Evolutionary conservation across 345 rosid genomes (phyloP).

Genomic region (Eucalyptus shirleyi): DNA sequence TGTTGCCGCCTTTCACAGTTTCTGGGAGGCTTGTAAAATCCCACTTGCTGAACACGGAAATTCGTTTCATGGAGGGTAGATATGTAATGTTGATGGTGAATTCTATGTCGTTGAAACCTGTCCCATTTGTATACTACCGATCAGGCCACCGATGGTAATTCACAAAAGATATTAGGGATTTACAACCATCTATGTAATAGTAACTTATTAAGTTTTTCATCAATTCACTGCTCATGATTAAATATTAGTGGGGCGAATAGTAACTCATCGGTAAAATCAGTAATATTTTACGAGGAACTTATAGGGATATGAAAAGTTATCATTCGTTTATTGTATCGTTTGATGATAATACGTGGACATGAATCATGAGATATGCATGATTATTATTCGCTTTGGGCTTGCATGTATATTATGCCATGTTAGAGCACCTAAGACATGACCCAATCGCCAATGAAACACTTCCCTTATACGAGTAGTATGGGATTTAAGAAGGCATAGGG

Average conservation of each 20-base stretch:
- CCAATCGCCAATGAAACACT: neutral
- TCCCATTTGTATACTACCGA: neutral
- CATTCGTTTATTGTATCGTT: neutral
- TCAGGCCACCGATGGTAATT: accelerated
- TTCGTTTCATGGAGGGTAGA: neutral
- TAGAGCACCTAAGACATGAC: no score
- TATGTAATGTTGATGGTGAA: no score
- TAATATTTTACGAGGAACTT: accelerated
- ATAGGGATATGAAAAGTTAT: no score
- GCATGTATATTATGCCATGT: no score
- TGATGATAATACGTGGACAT: neutral
- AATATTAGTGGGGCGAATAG: no score
- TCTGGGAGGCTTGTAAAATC: accelerated
- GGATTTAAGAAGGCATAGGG: neutral
- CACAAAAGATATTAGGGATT: accelerated
- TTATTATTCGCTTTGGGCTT: no score
- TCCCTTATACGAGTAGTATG: neutral
- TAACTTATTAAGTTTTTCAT: no score
- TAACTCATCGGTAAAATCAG: accelerated
- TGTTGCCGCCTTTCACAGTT: no score
- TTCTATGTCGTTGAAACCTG: neutral
- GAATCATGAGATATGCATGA: no score
- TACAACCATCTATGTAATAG: neutral
- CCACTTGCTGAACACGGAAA: neutral
- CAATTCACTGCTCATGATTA: no score